A percentile compares a stretch with the other conserved stretches of the same genome.
These are phyloP conservation scores for Tulasnella sp. DNA, from an alignment of 768 basidiomycete genomes.

Conservation along the genomic window DNA sequence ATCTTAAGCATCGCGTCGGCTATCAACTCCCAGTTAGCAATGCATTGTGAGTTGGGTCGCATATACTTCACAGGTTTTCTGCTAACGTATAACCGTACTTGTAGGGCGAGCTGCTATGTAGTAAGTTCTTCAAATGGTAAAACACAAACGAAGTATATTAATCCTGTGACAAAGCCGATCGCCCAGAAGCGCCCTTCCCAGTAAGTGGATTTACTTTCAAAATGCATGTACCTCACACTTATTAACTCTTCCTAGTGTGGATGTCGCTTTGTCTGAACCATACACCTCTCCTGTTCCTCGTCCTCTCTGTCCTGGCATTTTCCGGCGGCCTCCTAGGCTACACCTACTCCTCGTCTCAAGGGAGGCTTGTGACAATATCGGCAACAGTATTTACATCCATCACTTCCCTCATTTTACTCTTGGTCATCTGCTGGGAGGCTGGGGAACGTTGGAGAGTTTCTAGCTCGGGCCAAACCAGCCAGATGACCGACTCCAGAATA, in stretches of 20 bases:
- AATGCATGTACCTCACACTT: too few species aligned
- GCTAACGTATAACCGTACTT: background rate
- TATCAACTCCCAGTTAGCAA: slow-evolving; percentile 37
- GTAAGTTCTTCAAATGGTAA: slow-evolving; percentile 14
- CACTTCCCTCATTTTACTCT: background rate
- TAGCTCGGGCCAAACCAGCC: too few species aligned
- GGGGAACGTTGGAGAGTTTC: too few species aligned
- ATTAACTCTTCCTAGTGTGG: slow-evolving; percentile 19
- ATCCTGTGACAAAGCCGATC: slow-evolving; percentile 22
- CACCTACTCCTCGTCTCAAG: background rate
- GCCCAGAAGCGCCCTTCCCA: slow-evolving; percentile 31
- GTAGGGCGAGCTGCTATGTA: slow-evolving; percentile 35
- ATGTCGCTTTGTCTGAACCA: background rate
- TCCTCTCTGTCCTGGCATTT: background rate
- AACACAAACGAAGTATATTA: too few species aligned
- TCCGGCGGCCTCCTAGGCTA: background rate
- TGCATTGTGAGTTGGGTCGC: slow-evolving; percentile 9
- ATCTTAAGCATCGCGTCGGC: slow-evolving; percentile 36
- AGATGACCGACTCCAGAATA: too few species aligned
- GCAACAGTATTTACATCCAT: background rate
- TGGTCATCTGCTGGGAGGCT: too few species aligned
- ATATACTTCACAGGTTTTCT: too few species aligned
- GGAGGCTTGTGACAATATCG: background rate
- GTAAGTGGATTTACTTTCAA: background rate
- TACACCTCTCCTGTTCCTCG: background rate